Evolutionary conservation across 768 basidiomycete species (phyloP), one percentile per base, ranked within the genome.

Genomic region (Rhizopogon sp.): DNA sequence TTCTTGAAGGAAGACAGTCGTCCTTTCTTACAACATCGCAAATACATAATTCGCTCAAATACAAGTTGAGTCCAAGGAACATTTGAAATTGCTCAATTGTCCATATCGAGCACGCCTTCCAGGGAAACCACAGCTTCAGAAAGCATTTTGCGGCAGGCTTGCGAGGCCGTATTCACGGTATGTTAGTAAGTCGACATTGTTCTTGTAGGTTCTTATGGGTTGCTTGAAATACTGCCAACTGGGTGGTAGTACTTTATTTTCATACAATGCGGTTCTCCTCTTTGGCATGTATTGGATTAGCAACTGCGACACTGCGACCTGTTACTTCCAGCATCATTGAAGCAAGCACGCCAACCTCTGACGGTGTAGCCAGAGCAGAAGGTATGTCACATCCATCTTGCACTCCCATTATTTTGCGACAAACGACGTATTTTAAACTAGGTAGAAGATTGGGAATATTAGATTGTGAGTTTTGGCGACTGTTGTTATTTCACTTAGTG

Each of bases 1-100:
- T 25, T 25, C 3, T 25, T 4, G 25, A 25, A 87, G 73, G 64
- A 77, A 88, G 58, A 81, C 4, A 25, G 25, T 25, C 25, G 25
- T 25, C 25, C 25, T 25, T 25, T 25, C 3, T 25, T 25, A 25
- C 25, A 25, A 25, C 45, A 46, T 46, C 6, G 29, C 9, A 45
- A 45, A 25, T 25, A 25, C 25, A 44, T 29, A 29, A 44, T n/a
- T 43, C 25, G 25, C 25, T 25, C 4, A 25, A 25, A 25, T 25
- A 25, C 25, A 25, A 25, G 25, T 25, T 25, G 25, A 25, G 25
- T 25, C 25, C 4, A 25, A 4, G 25, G 4, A 4, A 25, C 22
- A 25, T 25, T 25, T 25, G 22, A 2, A 2, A 25, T 25, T 3
- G 22, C 22, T 25, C 22, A 25, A 25, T 25, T 25, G 4, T 5